Evolutionary conservation across 345 rosid species (phyloP), one percentile per base, ranked within the genome.

Genomic region (Eucalyptus curtisii): DNA sequence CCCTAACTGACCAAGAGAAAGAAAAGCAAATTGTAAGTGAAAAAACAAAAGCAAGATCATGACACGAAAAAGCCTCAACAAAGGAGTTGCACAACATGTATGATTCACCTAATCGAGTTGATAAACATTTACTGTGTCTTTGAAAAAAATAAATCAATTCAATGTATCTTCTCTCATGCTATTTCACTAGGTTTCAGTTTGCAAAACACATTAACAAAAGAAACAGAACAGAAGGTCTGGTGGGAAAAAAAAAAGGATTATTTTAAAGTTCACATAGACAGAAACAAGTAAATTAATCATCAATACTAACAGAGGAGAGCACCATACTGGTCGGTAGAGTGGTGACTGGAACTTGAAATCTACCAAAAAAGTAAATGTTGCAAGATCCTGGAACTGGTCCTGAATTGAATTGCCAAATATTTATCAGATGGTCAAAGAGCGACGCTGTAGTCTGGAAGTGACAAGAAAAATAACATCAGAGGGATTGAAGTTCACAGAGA

Each of bases 331-430:
- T 85, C 96, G 91, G 93, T 96, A 98, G 85, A 97, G 94, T n/a
- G 99, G 99, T 14, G 99, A 98, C 88, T 92, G 96, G 88, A 98
- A 96, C 93, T 98, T 96, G 91, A 96, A 98, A 91, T 98, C 99
- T 45, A 98, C 98, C 86, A 93, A 89, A 90, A 90, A 98, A 94
- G 87, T 94, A 90, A 89, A 97, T 93, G 90, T 90, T 95, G 89
- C 97, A 94, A 86, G 95, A 89, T 92, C 96, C 97, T 27, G 97
- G 96, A 89, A 93, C 89, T 25, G 98, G 96, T 85, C 99, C 97
- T 20, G 95, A 97, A 90, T 90, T 95, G 91, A 96, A 98, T 90
- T 97, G 95, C 99, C 98, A 97, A 59, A 94, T 84, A 92, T 98
- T 98, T 55, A 97, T 95, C 92, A 98, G 90, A 94, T 98, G 99